Evolutionary conservation across 805 yeast genomes (phyloP).

Genomic region (Limtongia smithiae): DNA sequence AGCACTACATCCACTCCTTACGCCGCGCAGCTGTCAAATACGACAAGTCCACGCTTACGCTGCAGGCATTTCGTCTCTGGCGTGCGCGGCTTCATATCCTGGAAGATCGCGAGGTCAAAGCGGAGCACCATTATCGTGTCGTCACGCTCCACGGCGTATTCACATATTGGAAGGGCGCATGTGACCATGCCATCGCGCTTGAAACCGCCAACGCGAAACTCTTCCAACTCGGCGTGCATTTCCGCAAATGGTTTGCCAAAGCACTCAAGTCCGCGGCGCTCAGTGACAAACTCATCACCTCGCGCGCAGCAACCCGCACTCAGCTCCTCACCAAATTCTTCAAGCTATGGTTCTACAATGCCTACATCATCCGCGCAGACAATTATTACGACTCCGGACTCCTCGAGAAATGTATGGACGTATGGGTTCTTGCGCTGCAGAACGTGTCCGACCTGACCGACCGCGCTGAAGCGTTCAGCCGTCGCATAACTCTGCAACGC

Average conservation of each 20-base stretch:
- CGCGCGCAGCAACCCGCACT: background rate
- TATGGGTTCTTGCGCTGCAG: constrained; percentile 5
- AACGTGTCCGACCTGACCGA: constrained; percentile 3
- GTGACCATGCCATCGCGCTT: too few relatives aligned
- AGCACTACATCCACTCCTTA: background rate
- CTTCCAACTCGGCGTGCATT: too few relatives aligned
- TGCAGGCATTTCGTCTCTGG: constrained; percentile 21
- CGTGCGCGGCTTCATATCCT: constrained; percentile 2
- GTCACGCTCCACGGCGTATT: background rate
- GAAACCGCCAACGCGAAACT: too few relatives aligned
- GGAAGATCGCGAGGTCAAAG: background rate
- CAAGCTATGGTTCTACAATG: constrained; percentile 5
- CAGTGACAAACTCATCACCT: background rate
- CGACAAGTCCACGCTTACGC: constrained; percentile 10
- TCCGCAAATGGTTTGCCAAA: background rate
- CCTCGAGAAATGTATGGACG: background rate
- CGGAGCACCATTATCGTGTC: background rate
- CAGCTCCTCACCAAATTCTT: background rate
- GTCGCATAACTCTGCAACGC: background rate
- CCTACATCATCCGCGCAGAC: constrained; percentile 1
- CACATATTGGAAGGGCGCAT: too few relatives aligned
- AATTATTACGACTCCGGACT: constrained; percentile 3
- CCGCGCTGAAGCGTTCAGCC: constrained; percentile 4
- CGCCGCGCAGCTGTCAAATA: constrained; percentile 16
- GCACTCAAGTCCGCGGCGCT: background rate